Evolutionary conservation across 306 rosid genomes (phyloP), one percentile per base, ranked within the genome.

Genomic region (Trifolium dubium): DNA sequence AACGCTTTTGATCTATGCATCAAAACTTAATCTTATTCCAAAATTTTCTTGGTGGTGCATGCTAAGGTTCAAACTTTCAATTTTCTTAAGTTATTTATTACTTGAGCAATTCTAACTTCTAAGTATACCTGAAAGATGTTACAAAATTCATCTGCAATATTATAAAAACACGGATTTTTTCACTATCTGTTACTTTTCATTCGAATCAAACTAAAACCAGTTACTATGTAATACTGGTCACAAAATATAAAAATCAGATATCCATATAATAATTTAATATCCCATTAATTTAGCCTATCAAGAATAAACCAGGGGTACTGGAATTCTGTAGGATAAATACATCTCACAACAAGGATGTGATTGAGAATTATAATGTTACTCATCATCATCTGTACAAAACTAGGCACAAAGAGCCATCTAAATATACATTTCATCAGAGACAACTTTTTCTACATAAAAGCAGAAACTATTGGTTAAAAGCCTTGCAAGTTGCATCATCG

Each of bases 391-490:
- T 61, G 35, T 61, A 73, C 77, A 73, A 46, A 49, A 18, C 71
- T 47, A 63, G 69, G 41, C 64, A 49, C 17, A 54, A 54, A 32
- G 11, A 39, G 5, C 62, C 28, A 34, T n/a, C 15, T 23, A 7
- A 46, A 64, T 35, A 28, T 47, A 31, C 54, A 64, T n/a, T 53
- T 37, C 6, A 37, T 12, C 31, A 51, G 44, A 14, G 18, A 64
- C 53, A 4, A 63, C 9, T 47, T 77, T 77, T 46, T 58, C 70
- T 35, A 44, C 31, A 59, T 12, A 13, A 69, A 75, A 53, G 72
- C 65, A 64, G 31, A 64, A 75, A n/a, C 58, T 40, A n/a, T 28
- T 28, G 5, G 32, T 53, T 53, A 51, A 62, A 8, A 10, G 62
- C 37, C 66, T 64, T 63, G 46, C 23, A 23, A 23, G 23, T 23